Evolutionary conservation across 352 stramenopile genomes (phyloP), one percentile per base, ranked within the genome.

Genomic region (Pythium volutum): DNA sequence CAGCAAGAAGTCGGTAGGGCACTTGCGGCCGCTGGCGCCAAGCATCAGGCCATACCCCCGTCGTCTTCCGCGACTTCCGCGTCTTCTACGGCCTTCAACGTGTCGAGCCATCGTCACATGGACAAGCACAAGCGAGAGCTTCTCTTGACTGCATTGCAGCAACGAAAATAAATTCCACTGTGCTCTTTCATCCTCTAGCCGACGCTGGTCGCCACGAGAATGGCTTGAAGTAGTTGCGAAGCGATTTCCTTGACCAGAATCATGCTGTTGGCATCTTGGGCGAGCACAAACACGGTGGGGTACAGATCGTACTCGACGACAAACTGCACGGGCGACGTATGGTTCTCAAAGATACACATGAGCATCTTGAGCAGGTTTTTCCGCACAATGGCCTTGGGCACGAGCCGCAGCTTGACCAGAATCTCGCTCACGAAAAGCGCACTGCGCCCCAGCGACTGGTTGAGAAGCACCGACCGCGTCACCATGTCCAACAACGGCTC

Each of bases 311-410:
- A 95, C 70, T 97, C 87, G 38, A 95, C 73, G 16, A 97, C 69
- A 48, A 97, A 95, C 60, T 96, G 81, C 49, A 75, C 76, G 1
- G 87, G 89, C 26, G 86, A 83, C 15, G 87, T 84, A 61, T 97
- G 89, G 23, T 81, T 84, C 59, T 96, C 86, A 54, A 96, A 95
- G 2, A 98, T 76, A 42, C 75, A 79, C 64, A 97, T 94, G 55
- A 98, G 85, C 74, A 97, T 97, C 66, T 94, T 94, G 52, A 97
- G 83, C 52, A 97, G 64, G 55, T 95, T 95, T 57, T 95, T 97
- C 45, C 88, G 81, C 38, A 97, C 88, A 34, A 96, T 91, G 1
- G 88, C 89, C 67, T 97, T 97, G 3, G 84, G 79, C 29, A 88
- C 76, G 12, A 89, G 78, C 6, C 77, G 81, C 36, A 98, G 58